Evolutionary conservation across 129 eudicot genomes (phyloP), one percentile per base, ranked within the genome.

Genomic region (Chrysanthemum makinoi): DNA sequence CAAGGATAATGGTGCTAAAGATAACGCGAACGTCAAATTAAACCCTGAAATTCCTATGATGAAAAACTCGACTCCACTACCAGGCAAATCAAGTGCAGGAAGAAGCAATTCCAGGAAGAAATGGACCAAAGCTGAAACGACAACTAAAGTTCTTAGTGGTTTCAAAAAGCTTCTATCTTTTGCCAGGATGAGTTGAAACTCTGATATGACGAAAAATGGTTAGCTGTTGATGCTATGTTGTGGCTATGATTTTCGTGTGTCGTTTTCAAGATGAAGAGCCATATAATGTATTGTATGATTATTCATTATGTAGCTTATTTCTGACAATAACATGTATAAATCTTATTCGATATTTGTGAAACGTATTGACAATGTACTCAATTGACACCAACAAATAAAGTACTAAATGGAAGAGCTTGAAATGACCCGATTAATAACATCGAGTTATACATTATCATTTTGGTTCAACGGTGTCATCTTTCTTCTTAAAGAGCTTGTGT

Each of bases 111-210:
- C 83, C 3, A 82, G 89, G 81, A 91, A 81, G 84, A 91, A 88
- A 62, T 88, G 97, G 97, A 75, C 74, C 20, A 71, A 18, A 56
- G 62, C 77, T 62, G 88, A 84, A 76, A 64, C 80, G 69, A 70
- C 90, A 58, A 81, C 82, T 67, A 91, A 80, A 79, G 66, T 77
- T 66, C 77, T 70, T 3, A 88, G 81, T 77, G 91, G 93, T 53
- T 82, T 91, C 82, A 76, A 82, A 80, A 88, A 84, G 81, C 90
- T 91, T 75, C 81, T 91, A 6, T 76, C 83, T 71, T 91, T 91
- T 80, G 97, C 90, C 62, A 84, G 80, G 68, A 84, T 70, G 78
- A 77, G 75, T 63, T 79, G 77, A 79, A 56, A 35, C 50, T 60
- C 44, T 52, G 43, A 35, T 35, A 35, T 35, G 43, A 5, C 35